Conservation (phyloP, 306 rosid genomes). For the Rosa persica region DNA sequence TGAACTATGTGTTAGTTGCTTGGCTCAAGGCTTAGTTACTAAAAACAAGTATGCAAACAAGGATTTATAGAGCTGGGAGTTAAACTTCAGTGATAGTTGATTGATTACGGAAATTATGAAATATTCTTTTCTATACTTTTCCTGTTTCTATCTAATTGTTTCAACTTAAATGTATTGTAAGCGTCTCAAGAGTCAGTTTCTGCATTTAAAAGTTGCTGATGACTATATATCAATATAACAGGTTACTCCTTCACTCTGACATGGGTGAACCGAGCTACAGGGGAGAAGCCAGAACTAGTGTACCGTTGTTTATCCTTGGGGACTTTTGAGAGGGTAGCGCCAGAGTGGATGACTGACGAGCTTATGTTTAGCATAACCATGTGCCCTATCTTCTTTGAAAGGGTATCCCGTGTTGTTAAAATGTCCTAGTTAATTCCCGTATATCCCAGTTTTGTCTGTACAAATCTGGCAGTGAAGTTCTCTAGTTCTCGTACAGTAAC, state of each 20-base stretch:
- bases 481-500: neutral
- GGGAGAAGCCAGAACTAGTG: conserved; percentile 56
- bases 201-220: conserved; percentile 10
- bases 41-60: neutral
- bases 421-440: conserved; percentile 19
- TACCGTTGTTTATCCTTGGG: conserved; percentile 69
- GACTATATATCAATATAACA: conserved; percentile 29
- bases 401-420: conserved; percentile 62
- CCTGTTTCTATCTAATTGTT: neutral
- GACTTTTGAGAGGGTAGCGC: conserved; percentile 81
- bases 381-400: conserved; percentile 77
- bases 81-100: neutral
- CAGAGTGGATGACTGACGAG: conserved; percentile 90
- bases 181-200: neutral
- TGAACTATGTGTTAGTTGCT: neutral
- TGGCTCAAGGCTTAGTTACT: neutral
- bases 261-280: conserved; percentile 48
- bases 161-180: neutral
- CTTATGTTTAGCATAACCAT: conserved; percentile 79
- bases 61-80: neutral
- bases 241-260: conserved; percentile 85
- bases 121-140: neutral
- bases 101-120: neutral
- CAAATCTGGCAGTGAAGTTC: neutral
- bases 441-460: neutral